Evolutionary conservation across 352 stramenopile genomes (phyloP), one percentile per base, ranked within the genome.

Genomic region (Phytophthora kernoviae): DNA sequence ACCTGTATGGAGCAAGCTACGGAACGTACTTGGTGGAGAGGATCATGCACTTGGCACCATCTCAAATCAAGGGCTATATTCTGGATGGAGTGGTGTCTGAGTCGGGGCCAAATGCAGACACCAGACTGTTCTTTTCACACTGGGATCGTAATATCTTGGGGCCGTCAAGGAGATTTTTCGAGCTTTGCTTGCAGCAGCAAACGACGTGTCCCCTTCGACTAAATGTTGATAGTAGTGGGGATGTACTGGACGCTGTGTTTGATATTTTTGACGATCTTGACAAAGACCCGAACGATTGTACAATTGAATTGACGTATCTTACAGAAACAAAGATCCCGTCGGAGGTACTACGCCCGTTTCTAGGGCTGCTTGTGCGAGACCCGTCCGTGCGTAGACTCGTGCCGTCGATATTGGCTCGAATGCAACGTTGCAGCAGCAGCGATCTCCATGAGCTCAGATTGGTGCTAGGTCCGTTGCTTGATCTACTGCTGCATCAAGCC

Each of bases 1-100:
- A 68, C 44, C 54, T 88, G 4, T 85, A 88, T 22, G 79, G 77
- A 15, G 65, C 74, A 21, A 85, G 79, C 65, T 88, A 88, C 59
- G 78, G 78, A 20, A 76, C 78, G 24, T 82, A 68, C 39, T 54
- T 87, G n/a, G 68, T 77, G 5, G 74, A 87, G 40, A 68, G 79
- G 0, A 48, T 80, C 3, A 83, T 89, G 46, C 79, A 87, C 44
- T 46, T 89, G 7, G 61, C 67, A 14, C 67, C 71, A 2, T 12
- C 46, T 11, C 51, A 63, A 27, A 57, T 89, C 20, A 66, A 65
- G 7, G 76, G 79, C 1, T 89, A 80, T 46, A 68, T 85, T 33
- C 56, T 89, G n/a, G 69, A 87, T 58, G 75, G 72, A 2, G 60
- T 81, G 22, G 58, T 73, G 8, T 70, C 64, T 3, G 61, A 73